These are phyloP conservation scores for Nemania sp. DNA, from an alignment of 2,329 filamentous ascomycete genomes.

Conservation along the genomic window DNA sequence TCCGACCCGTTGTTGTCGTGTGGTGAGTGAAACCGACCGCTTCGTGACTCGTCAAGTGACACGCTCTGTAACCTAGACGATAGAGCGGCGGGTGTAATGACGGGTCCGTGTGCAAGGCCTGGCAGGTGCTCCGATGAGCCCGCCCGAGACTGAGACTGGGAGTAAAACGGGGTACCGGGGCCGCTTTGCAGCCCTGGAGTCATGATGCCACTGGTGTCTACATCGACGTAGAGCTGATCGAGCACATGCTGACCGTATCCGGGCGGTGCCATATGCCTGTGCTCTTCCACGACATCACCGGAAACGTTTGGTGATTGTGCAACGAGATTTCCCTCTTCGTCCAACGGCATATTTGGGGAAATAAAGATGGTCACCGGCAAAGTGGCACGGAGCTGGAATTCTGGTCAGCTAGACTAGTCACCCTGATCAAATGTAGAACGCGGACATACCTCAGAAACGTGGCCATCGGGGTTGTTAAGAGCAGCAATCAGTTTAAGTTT, in stretches of 20 bases:
- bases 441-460: slow-evolving; percentile 78
- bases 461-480: slow-evolving; percentile 91
- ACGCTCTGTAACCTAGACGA: slow-evolving; percentile 74
- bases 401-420: slow-evolving; percentile 26
- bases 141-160: slow-evolving; percentile 71
- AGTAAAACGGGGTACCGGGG: slow-evolving; percentile 80
- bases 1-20: slow-evolving; percentile 50
- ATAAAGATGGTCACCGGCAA: slow-evolving; percentile 93
- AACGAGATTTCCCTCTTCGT: slow-evolving; percentile 82
- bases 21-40: slow-evolving; percentile 51
- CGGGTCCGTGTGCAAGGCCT: slow-evolving; percentile 54
- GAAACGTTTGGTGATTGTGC: slow-evolving; percentile 59
- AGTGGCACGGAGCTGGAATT: slow-evolving; percentile 74
- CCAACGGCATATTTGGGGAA: slow-evolving; percentile 87
- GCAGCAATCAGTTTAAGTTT: slow-evolving; percentile 91
- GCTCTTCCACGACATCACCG: slow-evolving; percentile 46
- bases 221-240: slow-evolving; percentile 86
- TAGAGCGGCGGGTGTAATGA: slow-evolving; percentile 56
- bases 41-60: slow-evolving; percentile 53
- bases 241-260: slow-evolving; percentile 89
- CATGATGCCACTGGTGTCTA: slow-evolving; percentile 81
- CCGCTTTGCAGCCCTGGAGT: slow-evolving; percentile 66
- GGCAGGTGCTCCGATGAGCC: slow-evolving; percentile 82
- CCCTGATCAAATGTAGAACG: neutral
- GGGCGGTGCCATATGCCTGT: slow-evolving; percentile 73